Evolutionary conservation across 768 basidiomycete genomes (phyloP), one percentile per base, ranked within the genome.

Genomic region (Phlebiopsis flavidoalba): DNA sequence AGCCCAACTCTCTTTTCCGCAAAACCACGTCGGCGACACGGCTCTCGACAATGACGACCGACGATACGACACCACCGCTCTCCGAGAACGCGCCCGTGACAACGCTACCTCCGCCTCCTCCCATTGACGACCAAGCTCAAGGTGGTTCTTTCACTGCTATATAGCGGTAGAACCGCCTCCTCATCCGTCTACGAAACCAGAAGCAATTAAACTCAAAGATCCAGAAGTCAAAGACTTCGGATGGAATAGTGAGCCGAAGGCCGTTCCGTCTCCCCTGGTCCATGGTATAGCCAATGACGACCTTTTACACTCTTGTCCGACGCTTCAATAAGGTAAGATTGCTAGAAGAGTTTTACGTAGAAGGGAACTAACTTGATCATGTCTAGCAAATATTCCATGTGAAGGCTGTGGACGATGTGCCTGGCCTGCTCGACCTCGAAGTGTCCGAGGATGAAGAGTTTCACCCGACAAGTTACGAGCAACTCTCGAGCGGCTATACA

Each of bases 401-500:
- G 50, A 72, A 74, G 40, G 70, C 71, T 11, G 65, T 71, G 26
- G 66, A 71, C 10, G 59, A 68, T 22, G 62, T 63, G 4, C 71
- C 71, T 8, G 70, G 71, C 8, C 65, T 69, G 10, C 73, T 79
- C 19, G 79, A 80, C 59, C 71, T 79, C 7, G 74, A 76, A 58
- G 68, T 73, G 8, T 64, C 74, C 2, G 69, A 68, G 8, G 66
- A 76, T 22, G 77, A 77, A 62, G 76, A 77, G 60, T 79, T 79
- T 71, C 74, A 0, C 73, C 77, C 0, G 79, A 78, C 63, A 79
- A 77, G 65, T 68, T 79, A 8, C 67, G 78, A 19, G 73, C 73
- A 21, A 74, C 71, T 49, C 60, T 79, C 5, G 79, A 79, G 65
- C 63, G 79, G 2, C 61, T 78, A 21, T 80, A 80, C 61, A 67